These are phyloP conservation scores for Allomyces macrogynus DNA, from an alignment of 192 early-diverging fungal genomes.

Conservation along the genomic window DNA sequence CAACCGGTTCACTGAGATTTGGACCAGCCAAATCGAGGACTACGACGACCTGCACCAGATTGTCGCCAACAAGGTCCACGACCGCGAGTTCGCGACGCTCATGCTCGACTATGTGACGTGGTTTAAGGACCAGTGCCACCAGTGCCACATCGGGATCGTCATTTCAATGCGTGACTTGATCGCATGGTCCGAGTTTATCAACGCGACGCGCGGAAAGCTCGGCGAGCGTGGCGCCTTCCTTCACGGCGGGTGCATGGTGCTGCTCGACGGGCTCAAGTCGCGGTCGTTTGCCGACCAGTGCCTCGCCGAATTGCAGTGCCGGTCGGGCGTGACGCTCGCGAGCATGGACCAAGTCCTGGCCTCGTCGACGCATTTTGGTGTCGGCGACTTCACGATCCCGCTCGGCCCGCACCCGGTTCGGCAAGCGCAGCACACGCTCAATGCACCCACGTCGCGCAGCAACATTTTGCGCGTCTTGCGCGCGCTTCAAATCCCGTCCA, in stretches of 20 bases:
- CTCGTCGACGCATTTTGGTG: constrained; percentile 29
- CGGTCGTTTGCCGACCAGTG: neutral
- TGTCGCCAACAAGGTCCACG: constrained; percentile 10
- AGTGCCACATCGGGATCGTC: neutral
- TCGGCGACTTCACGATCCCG: constrained; percentile 60
- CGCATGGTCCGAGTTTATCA: constrained; percentile 77
- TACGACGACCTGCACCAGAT: constrained; percentile 44
- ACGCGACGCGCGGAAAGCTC: constrained; percentile 22
- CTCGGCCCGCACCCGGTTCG: constrained; percentile 27
- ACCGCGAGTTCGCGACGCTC: neutral
- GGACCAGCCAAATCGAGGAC: constrained; percentile 76
- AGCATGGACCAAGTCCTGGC: neutral
- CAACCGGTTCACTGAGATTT: constrained; percentile 95
- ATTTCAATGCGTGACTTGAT: constrained; percentile 61
- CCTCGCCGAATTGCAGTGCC: neutral
- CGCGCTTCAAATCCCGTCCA: constrained; percentile 61
- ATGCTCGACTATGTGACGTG: constrained; percentile 1
- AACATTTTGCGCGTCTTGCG: constrained; percentile 72
- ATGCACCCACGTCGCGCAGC: constrained; percentile 76
- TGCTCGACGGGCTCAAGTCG: constrained; percentile 56
- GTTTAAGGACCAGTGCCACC: neutral
- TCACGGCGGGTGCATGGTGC: constrained; percentile 76
- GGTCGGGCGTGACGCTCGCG: neutral
- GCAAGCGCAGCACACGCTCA: constrained; percentile 51
- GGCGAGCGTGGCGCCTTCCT: constrained; percentile 33